Evolutionary conservation across 2,329 filamentous ascomycete species (phyloP).

Genomic region (Penicillium sumatraense): DNA sequence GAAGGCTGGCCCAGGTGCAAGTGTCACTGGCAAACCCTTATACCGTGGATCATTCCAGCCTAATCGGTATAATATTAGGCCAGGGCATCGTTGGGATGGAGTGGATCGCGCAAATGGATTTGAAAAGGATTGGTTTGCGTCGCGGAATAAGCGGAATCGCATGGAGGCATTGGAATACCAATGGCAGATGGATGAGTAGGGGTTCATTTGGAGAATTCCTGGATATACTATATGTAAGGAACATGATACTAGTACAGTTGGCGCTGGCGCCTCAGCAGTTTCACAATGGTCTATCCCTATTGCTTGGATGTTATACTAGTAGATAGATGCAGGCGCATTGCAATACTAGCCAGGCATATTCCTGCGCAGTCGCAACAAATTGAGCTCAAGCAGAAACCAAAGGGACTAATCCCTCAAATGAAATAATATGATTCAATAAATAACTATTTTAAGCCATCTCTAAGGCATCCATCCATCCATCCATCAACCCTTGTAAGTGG

Average conservation of each 20-base stretch:
- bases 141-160: slow-evolving; percentile 76
- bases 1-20: slow-evolving; percentile 50
- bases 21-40: slow-evolving; percentile 62
- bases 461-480: no score
- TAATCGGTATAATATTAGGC: slow-evolving; percentile 91
- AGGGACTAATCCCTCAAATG: no score
- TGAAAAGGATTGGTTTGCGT: slow-evolving; percentile 89
- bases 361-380: no score
- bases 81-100: slow-evolving; percentile 94
- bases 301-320: no score
- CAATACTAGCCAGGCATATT: no score
- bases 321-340: no score
- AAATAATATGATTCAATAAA: no score
- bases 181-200: slow-evolving; percentile 93
- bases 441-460: no score
- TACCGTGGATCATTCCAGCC: slow-evolving; percentile 83
- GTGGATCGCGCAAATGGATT: slow-evolving; percentile 94
- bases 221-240: neutral
- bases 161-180: slow-evolving; percentile 82
- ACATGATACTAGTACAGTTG: neutral
- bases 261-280: neutral
- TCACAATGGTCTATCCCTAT: no score
- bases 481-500: no score
- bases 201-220: neutral
- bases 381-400: no score